These are phyloP conservation scores for Schizothecium vesticola DNA, from an alignment of 495 filamentous ascomycete genomes.

Conservation along the genomic window DNA sequence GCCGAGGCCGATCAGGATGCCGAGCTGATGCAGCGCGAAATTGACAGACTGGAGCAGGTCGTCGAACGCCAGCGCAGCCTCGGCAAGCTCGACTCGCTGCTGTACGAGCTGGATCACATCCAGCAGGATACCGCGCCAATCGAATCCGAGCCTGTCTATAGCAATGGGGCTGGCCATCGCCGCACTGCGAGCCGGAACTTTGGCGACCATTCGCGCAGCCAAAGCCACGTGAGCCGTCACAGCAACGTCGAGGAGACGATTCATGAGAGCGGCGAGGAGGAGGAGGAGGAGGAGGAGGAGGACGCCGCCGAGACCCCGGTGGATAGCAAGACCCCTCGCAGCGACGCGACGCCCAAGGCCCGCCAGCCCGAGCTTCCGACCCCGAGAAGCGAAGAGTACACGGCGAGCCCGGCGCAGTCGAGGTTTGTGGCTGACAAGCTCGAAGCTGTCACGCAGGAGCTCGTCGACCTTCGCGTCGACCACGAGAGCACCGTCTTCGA, in stretches of 20 bases:
- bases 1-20: conserved; percentile 95
- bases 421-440: conserved; percentile 89
- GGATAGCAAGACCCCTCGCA: conserved; percentile 26
- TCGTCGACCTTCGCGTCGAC: conserved; percentile 82
- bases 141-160: conserved; percentile 29
- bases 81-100: conserved; percentile 85
- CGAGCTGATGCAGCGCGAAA: conserved; percentile 93
- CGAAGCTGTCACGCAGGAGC: conserved; percentile 85
- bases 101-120: conserved; percentile 83
- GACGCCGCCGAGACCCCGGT: conserved; percentile 27
- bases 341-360: conserved; percentile 25
- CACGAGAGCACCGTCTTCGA: conserved; percentile 81
- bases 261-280: conserved; percentile 36
- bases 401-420: conserved; percentile 69
- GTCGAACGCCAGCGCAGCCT: conserved; percentile 92
- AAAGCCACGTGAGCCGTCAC: conserved; percentile 46
- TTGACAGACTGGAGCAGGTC: conserved; percentile 89
- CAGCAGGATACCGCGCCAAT: conserved; percentile 51
- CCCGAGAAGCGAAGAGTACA: conserved; percentile 28
- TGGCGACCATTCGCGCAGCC: conserved; percentile 46
- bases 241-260: conserved; percentile 51
- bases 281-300: conserved; percentile 27
- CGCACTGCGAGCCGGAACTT: conserved; percentile 36
- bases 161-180: conserved; percentile 40
- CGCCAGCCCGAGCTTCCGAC: conserved; percentile 17